A percentile compares a stretch with the other conserved stretches of the same genome.
phyloP scores from a whole-genome alignment of 225 moss, liverwort and hornwort genomes.

The Marchantia paleacea region DNA sequence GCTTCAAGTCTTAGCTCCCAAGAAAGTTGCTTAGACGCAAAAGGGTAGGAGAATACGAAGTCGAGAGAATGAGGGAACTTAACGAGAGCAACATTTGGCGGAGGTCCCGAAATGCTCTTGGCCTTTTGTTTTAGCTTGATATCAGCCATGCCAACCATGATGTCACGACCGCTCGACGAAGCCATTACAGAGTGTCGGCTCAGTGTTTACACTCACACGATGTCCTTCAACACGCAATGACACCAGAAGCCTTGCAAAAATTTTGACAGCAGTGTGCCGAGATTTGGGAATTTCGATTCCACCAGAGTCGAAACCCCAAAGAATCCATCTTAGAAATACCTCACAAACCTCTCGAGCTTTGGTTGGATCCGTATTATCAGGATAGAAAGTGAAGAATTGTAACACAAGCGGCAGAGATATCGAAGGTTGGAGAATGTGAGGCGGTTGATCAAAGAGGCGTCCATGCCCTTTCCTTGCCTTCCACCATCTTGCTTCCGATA shows the following conservation, averaged over 20 bases:
- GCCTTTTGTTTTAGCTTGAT: conserved; percentile 48
- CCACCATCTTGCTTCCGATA: background rate
- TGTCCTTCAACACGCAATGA: background rate
- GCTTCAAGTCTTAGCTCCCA: background rate
- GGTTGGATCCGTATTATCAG: background rate
- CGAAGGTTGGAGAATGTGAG: background rate
- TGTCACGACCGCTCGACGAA: conserved; percentile 13
- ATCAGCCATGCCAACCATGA: conserved; percentile 38
- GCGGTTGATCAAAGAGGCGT: background rate
- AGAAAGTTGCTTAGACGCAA: background rate
- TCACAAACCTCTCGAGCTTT: background rate
- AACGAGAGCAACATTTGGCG: conserved; percentile 35
- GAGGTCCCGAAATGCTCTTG: conserved; percentile 40
- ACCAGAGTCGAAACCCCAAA: background rate
- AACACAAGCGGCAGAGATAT: background rate
- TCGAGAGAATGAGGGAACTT: background rate
- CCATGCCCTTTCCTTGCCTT: background rate
- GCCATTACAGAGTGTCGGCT: background rate
- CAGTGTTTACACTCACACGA: background rate
- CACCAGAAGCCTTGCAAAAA: background rate
- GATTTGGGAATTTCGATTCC: background rate
- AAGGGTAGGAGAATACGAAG: background rate
- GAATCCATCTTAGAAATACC: background rate
- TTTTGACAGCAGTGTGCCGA: background rate
- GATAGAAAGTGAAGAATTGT: background rate